Conservation (phyloP, 2,329 filamentous ascomycete species). For the Aspergillus novoparasiticus region DNA sequence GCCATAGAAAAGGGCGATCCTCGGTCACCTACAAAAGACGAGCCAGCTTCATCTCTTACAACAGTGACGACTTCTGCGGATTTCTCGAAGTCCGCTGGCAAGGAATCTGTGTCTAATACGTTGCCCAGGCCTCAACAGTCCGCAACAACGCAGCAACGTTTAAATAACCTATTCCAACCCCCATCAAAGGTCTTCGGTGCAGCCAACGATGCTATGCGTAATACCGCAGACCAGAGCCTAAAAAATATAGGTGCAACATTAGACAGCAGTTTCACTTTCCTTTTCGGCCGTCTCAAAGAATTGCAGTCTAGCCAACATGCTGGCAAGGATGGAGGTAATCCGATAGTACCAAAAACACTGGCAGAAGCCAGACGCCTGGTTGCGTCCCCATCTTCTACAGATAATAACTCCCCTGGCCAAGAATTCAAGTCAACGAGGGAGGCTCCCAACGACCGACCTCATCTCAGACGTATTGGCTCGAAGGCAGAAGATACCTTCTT, state of each 20-base stretch:
- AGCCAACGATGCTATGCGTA: conserved; percentile 81
- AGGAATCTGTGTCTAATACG: conserved; percentile 36
- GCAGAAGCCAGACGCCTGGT: conserved; percentile 92
- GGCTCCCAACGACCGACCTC: conserved; percentile 33
- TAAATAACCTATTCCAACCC: conserved; percentile 85
- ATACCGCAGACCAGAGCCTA: conserved; percentile 85
- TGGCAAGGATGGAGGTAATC: conserved; percentile 40
- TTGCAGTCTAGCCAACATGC: conserved; percentile 52
- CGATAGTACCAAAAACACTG: conserved; percentile 78
- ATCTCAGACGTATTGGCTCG: conserved; percentile 38
- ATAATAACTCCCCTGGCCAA: conserved; percentile 48
- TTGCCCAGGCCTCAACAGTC: conserved; percentile 33
- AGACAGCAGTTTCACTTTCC: conserved; percentile 89
- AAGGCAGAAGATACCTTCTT: conserved; percentile 67
- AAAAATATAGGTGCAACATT: conserved; percentile 90
- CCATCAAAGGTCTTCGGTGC: conserved; percentile 79
- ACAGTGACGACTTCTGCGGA: conserved; percentile 33
- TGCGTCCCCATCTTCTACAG: conserved; percentile 51
- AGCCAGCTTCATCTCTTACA: conserved; percentile 31
- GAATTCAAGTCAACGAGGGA: conserved; percentile 58
- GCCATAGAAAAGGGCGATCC: conserved; percentile 29
- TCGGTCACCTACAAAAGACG: conserved; percentile 27
- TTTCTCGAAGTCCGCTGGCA: conserved; percentile 29
- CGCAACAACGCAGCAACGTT: conserved; percentile 63
- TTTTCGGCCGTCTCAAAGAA: conserved; percentile 85